These are phyloP conservation scores for Didymella lethalis DNA, from an alignment of 2,329 filamentous ascomycete genomes.

Conservation along the genomic window DNA sequence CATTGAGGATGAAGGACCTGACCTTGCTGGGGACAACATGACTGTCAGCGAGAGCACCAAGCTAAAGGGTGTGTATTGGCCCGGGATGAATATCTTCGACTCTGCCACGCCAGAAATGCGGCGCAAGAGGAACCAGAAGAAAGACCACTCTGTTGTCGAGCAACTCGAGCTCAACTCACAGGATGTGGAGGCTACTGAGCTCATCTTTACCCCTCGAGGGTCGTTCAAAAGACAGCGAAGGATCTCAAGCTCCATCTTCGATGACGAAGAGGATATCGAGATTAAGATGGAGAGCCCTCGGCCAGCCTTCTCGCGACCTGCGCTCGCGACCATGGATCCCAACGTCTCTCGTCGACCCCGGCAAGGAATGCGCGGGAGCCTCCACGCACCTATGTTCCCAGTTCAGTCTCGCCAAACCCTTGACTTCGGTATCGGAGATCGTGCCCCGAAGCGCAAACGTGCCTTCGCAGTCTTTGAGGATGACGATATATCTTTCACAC, in stretches of 20 bases:
- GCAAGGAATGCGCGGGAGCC: slow-evolving; percentile 36
- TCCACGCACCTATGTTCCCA: slow-evolving; percentile 29
- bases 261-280: slow-evolving; percentile 50
- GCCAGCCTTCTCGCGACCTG: slow-evolving; percentile 35
- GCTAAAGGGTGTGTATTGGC: slow-evolving; percentile 77
- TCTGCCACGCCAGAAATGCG: slow-evolving; percentile 77
- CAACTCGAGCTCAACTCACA: slow-evolving; percentile 71
- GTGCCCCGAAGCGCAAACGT: slow-evolving; percentile 46
- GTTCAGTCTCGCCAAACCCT: slow-evolving; percentile 38
- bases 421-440: slow-evolving; percentile 37
- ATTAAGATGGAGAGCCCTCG: slow-evolving; percentile 48
- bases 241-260: slow-evolving; percentile 56
- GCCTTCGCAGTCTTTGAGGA: slow-evolving; percentile 55
- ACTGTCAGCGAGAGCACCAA: slow-evolving; percentile 54
- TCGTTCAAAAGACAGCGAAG: slow-evolving; percentile 53
- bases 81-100: slow-evolving; percentile 84
- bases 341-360: slow-evolving; percentile 44
- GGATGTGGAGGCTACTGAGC: slow-evolving; percentile 69
- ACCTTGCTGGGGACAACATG: slow-evolving; percentile 33
- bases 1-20: slow-evolving; percentile 42
- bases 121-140: slow-evolving; percentile 79
- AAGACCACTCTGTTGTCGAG: slow-evolving; percentile 73
- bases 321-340: slow-evolving; percentile 43
- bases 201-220: slow-evolving; percentile 64
- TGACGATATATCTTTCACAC: slow-evolving; percentile 45